phyloP scores from a whole-genome alignment of 495 filamentous ascomycete species.

The Penicillium cataractarum region DNA sequence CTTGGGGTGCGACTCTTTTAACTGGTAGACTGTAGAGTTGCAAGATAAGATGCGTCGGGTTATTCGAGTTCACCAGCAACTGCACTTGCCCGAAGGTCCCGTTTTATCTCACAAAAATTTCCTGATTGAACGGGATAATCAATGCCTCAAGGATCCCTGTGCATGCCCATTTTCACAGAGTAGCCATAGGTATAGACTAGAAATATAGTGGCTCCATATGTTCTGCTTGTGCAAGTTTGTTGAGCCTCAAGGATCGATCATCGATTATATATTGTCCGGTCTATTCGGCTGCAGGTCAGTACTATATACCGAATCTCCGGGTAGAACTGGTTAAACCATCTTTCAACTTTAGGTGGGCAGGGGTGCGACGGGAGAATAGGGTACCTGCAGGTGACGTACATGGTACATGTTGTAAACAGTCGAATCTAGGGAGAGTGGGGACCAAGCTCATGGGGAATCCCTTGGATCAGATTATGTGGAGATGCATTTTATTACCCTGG shows the following conservation, averaged over 20 bases:
- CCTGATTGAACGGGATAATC: no score
- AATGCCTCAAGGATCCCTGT: no score
- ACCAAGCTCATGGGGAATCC: background rate
- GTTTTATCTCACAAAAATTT: no score
- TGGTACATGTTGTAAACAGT: constrained; percentile 2
- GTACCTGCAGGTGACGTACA: constrained; percentile 26
- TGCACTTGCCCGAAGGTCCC: no score
- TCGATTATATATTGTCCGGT: background rate
- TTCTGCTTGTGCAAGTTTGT: no score
- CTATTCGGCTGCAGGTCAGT: background rate
- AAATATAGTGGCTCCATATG: no score
- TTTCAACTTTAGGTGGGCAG: background rate
- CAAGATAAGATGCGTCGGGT: no score
- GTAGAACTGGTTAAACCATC: background rate
- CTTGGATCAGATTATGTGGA: constrained; percentile 5
- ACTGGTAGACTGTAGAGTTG: no score
- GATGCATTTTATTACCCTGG: background rate
- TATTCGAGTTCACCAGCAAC: no score
- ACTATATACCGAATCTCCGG: background rate
- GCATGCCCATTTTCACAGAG: no score
- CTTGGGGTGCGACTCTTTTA: no score
- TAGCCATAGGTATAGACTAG: no score
- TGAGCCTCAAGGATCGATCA: background rate
- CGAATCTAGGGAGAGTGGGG: constrained; percentile 1
- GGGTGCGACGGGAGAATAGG: constrained; percentile 5